Conservation (phyloP, 352 stramenopile species). For the Pythium grandisporangium region DNA sequence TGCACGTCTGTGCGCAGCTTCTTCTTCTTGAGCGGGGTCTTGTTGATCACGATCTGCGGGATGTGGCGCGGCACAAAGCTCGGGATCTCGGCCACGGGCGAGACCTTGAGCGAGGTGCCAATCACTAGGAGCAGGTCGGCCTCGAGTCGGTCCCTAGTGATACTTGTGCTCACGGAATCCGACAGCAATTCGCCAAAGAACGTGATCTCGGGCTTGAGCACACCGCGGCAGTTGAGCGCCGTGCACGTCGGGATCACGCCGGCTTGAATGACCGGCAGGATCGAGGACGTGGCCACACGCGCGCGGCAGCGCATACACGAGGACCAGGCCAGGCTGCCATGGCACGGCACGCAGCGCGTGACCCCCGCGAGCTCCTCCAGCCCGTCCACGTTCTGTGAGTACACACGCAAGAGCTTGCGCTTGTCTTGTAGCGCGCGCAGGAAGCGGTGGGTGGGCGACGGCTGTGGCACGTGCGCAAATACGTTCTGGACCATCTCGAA, state of each 20-base stretch:
- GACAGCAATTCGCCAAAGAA: conserved; percentile 96
- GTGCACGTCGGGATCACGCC: conserved; percentile 66
- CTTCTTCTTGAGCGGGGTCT: conserved; percentile 78
- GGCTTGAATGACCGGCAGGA: conserved; percentile 71
- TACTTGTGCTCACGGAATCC: conserved; percentile 76
- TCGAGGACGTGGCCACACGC: conserved; percentile 27
- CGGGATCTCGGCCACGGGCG: conserved; percentile 89
- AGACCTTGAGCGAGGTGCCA: conserved; percentile 96
- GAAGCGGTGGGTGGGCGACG: conserved; percentile 94
- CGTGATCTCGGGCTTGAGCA: conserved; percentile 96
- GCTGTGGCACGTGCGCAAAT: conserved; percentile 60
- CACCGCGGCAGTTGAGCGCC: conserved; percentile 71
- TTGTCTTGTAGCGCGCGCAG: conserved; percentile 88
- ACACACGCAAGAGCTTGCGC: conserved; percentile 88
- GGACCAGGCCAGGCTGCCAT: conserved; percentile 89
- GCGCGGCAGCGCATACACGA: conserved; percentile 86
- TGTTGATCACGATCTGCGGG: conserved; percentile 88
- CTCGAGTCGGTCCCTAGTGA: conserved; percentile 61
- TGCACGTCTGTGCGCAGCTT: conserved; percentile 27
- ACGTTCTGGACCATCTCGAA: conserved; percentile 90
- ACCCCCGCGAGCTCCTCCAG: conserved; percentile 90
- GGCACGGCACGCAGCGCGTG: conserved; percentile 90
- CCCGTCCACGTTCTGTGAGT: conserved; percentile 99
- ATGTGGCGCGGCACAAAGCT: conserved; percentile 75
- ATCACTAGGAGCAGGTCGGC: conserved; percentile 97